Percentiles rank a stretch among this genome's conserved stretches.
Conservation (phyloP, 2,329 filamentous ascomycete species). For the Eutypa lata region DNA sequence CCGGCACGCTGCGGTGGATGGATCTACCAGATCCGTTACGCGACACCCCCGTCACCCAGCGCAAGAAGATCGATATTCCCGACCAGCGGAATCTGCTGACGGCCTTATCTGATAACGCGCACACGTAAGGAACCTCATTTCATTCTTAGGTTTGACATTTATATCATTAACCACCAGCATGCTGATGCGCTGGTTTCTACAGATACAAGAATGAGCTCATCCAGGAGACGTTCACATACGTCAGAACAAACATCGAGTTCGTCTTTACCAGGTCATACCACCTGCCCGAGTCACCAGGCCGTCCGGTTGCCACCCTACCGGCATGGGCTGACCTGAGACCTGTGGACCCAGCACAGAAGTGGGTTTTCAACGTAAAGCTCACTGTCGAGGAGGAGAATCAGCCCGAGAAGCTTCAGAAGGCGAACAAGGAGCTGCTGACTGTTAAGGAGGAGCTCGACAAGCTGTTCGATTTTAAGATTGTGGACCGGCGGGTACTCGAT, state of each 20-base stretch:
- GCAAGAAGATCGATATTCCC: conserved; percentile 56
- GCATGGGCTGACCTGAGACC: conserved; percentile 44
- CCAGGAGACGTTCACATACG: conserved; percentile 53
- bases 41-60: conserved; percentile 46
- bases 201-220: conserved; percentile 53
- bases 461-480: conserved; percentile 79
- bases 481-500: conserved; percentile 48
- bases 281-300: conserved; percentile 23
- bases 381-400: conserved; percentile 55
- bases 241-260: conserved; percentile 53
- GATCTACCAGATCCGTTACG: conserved; percentile 58
- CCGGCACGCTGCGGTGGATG: conserved; percentile 53
- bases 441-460: conserved; percentile 69
- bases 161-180: background rate
- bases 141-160: background rate
- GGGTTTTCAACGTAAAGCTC: conserved; percentile 54
- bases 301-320: conserved; percentile 36
- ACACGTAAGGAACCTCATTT: conserved; percentile 41
- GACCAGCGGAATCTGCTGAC: conserved; percentile 46
- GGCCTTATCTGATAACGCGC: conserved; percentile 49
- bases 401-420: conserved; percentile 55
- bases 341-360: conserved; percentile 48
- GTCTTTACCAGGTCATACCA: conserved; percentile 47
- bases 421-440: conserved; percentile 47
- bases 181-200: background rate